phyloP scores from a whole-genome alignment of 2,329 filamentous ascomycete species.

The Phoma sp. region DNA sequence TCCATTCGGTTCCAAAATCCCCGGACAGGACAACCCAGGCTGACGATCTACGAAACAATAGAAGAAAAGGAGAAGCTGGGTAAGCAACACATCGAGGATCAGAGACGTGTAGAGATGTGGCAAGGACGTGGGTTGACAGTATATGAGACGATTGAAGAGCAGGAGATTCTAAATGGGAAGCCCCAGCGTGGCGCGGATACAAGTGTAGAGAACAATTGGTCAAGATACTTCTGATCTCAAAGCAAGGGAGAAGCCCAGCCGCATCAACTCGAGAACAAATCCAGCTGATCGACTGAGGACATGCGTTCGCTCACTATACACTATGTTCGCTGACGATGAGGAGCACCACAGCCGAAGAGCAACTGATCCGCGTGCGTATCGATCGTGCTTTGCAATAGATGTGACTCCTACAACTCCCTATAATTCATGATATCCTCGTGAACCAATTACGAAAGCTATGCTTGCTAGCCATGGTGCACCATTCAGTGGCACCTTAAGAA shows the following conservation, averaged over 20 bases:
- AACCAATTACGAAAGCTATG: neutral
- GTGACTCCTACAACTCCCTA: neutral
- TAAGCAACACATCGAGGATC: neutral
- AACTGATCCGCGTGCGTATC: neutral
- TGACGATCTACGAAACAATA: constrained; percentile 11
- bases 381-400: neutral
- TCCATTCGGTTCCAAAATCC: constrained; percentile 1
- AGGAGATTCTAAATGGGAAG: neutral
- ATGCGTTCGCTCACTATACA: too few species aligned
- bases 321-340: neutral
- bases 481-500: too few species aligned
- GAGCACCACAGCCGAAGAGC: neutral
- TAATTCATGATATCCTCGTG: neutral
- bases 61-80: constrained; percentile 2
- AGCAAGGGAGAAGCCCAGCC: too few species aligned
- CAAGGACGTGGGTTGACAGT: neutral
- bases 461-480: too few species aligned
- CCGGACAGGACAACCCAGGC: constrained; percentile 7
- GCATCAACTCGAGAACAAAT: too few species aligned
- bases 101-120: neutral
- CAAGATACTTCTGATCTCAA: neutral
- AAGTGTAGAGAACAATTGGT: neutral
- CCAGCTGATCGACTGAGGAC: neutral
- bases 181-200: constrained; percentile 1
- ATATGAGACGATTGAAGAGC: constrained; percentile 13